These are phyloP conservation scores for Plenodomus biglobosus DNA, from an alignment of 2,329 filamentous ascomycete genomes.

Conservation along the genomic window DNA sequence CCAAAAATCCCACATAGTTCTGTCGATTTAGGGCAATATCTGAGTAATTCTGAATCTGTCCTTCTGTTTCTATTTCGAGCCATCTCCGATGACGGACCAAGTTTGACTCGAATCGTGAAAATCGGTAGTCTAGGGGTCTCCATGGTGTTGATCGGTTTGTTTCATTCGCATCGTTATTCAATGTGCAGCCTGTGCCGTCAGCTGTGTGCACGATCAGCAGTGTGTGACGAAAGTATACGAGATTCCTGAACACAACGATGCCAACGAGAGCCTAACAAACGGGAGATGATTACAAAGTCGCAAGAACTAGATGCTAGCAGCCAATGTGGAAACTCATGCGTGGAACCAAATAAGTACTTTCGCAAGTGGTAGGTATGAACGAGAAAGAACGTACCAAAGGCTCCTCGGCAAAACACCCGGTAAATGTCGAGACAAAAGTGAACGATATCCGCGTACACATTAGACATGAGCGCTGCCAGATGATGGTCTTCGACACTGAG, in stretches of 20 bases:
- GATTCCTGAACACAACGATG: neutral
- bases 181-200: slow-evolving; percentile 16
- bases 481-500: slow-evolving; percentile 10
- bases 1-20: slow-evolving; percentile 24
- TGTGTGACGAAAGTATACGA: neutral
- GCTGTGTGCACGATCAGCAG: neutral
- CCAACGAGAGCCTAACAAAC: neutral
- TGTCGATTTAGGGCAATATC: slow-evolving; percentile 20
- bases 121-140: slow-evolving; percentile 36
- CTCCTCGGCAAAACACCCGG: slow-evolving; percentile 25
- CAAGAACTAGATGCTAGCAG: too few species aligned
- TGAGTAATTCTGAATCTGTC: slow-evolving; percentile 16
- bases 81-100: slow-evolving; percentile 27
- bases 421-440: slow-evolving; percentile 32
- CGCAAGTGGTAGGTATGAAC: neutral
- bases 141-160: slow-evolving; percentile 16
- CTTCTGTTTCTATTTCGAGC: slow-evolving; percentile 27
- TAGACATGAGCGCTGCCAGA: slow-evolving; percentile 25
- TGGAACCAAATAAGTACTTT: neutral
- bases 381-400: slow-evolving; percentile 22
- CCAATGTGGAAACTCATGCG: neutral
- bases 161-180: slow-evolving; percentile 18
- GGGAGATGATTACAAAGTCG: too few species aligned
- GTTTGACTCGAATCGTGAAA: slow-evolving; percentile 26
- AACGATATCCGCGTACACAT: slow-evolving; percentile 30